Base-by-base conservation (phyloP, 1,284 basidiomycete species). In the Cyathus pygmaeus region DNA sequence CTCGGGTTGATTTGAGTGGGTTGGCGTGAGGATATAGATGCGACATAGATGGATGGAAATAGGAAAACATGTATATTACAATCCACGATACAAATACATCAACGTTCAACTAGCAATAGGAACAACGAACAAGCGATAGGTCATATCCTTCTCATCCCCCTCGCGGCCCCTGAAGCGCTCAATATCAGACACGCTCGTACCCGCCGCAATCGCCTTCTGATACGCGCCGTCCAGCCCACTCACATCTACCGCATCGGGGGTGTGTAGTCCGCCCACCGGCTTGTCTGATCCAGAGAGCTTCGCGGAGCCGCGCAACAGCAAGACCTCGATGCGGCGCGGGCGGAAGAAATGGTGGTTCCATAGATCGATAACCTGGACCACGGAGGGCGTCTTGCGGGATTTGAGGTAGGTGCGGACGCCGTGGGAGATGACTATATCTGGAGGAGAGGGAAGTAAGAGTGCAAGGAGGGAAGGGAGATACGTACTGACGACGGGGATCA, bases 1-100 rank as follows among this genome's bases (percentile, higher is more conserved):
- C 86, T 26, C 80, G 85, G 64, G 67, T 89, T 3, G 74, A 81
- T 65, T 55, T 82, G 23, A 71, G n/a, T n/a, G n/a, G n/a, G n/a
- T n/a, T n/a, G n/a, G n/a, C n/a, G n/a, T n/a, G n/a, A n/a, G n/a
- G n/a, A n/a, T n/a, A n/a, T n/a, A n/a, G n/a, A n/a, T n/a, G n/a
- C n/a, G n/a, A n/a, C n/a, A n/a, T n/a, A n/a, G n/a, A n/a, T n/a
- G n/a, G n/a, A n/a, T n/a, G n/a, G n/a, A n/a, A n/a, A n/a, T n/a
- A n/a, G n/a, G n/a, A n/a, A n/a, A n/a, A n/a, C n/a, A n/a, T n/a
- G n/a, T n/a, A n/a, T n/a, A n/a, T n/a, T n/a, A n/a, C n/a, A n/a
- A n/a, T n/a, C n/a, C n/a, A n/a, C n/a, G n/a, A n/a, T n/a, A n/a
- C n/a, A n/a, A n/a, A n/a, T n/a, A n/a, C n/a, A n/a, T n/a, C n/a